Evolutionary conservation across 1,284 basidiomycete species (phyloP).

Genomic region (Naganishia sp.): DNA sequence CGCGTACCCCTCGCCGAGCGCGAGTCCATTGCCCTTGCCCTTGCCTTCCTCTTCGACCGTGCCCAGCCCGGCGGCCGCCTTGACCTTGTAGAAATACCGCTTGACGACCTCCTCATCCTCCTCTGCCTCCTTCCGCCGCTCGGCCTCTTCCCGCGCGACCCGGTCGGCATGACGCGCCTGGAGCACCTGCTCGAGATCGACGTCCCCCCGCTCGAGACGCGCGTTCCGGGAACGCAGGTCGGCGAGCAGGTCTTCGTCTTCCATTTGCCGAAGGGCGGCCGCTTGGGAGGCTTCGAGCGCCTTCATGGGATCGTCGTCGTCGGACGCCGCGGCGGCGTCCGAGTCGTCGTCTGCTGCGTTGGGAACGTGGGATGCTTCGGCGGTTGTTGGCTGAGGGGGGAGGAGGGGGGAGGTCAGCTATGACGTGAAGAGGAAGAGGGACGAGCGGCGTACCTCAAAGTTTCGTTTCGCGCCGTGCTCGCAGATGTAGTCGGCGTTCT

Average conservation of each 20-base stretch:
- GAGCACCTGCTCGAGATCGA: constrained; percentile 49
- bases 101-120: constrained; percentile 88
- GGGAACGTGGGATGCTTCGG: constrained; percentile 44
- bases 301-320: constrained; percentile 73
- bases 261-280: constrained; percentile 96
- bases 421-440: constrained; percentile 32
- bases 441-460: constrained; percentile 65
- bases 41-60: constrained; percentile 43
- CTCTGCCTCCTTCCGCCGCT: constrained; percentile 65
- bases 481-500: constrained; percentile 89
- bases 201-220: constrained; percentile 76
- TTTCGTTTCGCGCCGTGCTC: constrained; percentile 93
- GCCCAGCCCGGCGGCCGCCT: constrained; percentile 48
- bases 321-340: constrained; percentile 31
- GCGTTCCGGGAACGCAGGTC: constrained; percentile 88
- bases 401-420: not conserved
- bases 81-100: constrained; percentile 78
- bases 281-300: constrained; percentile 86
- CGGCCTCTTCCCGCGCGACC: constrained; percentile 59
- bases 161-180: constrained; percentile 45
- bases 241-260: constrained; percentile 91
- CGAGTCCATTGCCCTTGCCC: constrained; percentile 42
- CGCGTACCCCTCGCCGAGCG: constrained; percentile 32
- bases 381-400: constrained; percentile 36
- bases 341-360: constrained; percentile 53